Conservation (phyloP, 768 basidiomycete species). For the Mycena pura region DNA sequence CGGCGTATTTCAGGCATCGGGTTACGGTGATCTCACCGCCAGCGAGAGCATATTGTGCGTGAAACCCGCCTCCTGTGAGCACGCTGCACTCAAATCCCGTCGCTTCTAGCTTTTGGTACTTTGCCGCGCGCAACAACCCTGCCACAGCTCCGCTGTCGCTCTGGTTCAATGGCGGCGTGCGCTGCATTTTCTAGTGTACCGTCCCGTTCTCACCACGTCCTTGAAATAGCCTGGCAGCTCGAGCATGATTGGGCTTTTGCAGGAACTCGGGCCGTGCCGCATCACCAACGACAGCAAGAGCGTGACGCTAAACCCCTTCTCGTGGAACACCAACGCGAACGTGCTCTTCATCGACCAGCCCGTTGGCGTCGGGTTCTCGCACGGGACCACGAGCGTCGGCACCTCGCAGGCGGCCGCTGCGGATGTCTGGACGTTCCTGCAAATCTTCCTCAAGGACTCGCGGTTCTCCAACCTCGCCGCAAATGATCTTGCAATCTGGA, state of each 20-base stretch:
- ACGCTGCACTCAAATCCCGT: background rate
- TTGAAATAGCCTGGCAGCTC: conserved; percentile 41
- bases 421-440: conserved; percentile 68
- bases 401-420: conserved; percentile 61
- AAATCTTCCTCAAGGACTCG: conserved; percentile 64
- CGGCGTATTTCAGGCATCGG: conserved; percentile 48
- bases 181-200: conserved; percentile 5
- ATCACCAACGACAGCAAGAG: conserved; percentile 41
- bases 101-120: conserved; percentile 51
- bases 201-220: background rate
- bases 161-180: conserved; percentile 49
- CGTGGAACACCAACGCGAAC: conserved; percentile 55
- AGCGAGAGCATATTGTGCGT: conserved; percentile 47
- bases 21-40: conserved; percentile 48
- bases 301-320: conserved; percentile 45
- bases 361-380: conserved; percentile 68
- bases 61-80: background rate
- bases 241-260: conserved; percentile 54
- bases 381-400: conserved; percentile 55
- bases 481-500: conserved; percentile 65
- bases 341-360: conserved; percentile 69
- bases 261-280: conserved; percentile 65
- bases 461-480: conserved; percentile 55
- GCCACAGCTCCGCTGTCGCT: conserved; percentile 47
- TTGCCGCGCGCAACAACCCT: conserved; percentile 46